Conservation (phyloP, 192 early-diverging fungal genomes). For the Mortierella alpina region DNA sequence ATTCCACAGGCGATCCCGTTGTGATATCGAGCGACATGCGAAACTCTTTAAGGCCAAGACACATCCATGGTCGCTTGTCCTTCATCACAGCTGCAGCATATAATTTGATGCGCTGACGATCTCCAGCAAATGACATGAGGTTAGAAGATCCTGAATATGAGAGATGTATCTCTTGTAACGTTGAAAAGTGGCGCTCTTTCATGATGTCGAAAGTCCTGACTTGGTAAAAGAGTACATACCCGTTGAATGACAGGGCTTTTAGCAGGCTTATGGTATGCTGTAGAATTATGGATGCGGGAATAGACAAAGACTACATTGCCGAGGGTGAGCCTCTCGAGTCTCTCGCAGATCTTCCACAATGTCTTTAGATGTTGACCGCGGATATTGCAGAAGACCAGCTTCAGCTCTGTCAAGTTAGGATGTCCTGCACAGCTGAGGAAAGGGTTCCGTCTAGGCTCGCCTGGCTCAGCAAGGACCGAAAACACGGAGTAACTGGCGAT, state of each 20-base stretch:
- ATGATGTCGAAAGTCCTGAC: neutral
- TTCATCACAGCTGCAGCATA: too few relatives aligned
- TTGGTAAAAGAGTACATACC: neutral
- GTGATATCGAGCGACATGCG: too few relatives aligned
- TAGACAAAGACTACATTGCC: neutral
- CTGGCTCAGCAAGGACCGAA: neutral
- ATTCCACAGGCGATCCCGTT: too few relatives aligned
- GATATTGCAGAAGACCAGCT: constrained; percentile 1
- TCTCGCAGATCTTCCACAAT: constrained; percentile 13
- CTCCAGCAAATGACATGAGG: too few relatives aligned
- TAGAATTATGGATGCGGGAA: neutral
- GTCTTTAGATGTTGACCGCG: constrained; percentile 11
- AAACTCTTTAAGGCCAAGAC: too few relatives aligned
- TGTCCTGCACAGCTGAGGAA: neutral
- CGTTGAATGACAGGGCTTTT: too few relatives aligned
- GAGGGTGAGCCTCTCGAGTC: constrained; percentile 6
- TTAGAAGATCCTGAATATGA: too few relatives aligned
- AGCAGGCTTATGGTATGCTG: neutral
- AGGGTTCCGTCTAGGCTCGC: constrained; percentile 9
- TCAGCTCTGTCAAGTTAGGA: constrained; percentile 11
- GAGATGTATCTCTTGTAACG: neutral
- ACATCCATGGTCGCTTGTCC: too few relatives aligned
- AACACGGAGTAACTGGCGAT: too few relatives aligned
- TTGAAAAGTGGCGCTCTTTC: constrained; percentile 4
- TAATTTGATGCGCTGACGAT: too few relatives aligned